These are phyloP conservation scores for Andrographis paniculata DNA, from an alignment of 305 asterid genomes.

Conservation along the genomic window DNA sequence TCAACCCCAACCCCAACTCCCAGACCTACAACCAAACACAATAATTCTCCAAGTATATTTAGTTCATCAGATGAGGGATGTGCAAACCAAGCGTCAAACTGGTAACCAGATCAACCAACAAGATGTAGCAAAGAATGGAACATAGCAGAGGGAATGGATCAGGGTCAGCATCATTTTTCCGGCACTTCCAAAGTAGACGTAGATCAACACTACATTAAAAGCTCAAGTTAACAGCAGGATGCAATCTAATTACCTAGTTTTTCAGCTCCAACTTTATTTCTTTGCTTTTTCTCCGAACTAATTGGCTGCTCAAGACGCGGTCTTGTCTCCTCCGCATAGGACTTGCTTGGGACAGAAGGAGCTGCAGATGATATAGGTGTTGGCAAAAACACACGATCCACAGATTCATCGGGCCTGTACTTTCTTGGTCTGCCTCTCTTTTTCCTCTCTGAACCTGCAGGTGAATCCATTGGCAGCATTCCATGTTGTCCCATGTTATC, in stretches of 20 bases:
- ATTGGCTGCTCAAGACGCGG: constrained; percentile 20
- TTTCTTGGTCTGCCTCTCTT: constrained; percentile 89
- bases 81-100: too few species aligned
- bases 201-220: too few species aligned
- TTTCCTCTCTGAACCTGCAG: constrained; percentile 50
- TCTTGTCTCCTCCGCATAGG: constrained; percentile 27
- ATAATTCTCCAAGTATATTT: too few species aligned
- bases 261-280: constrained; percentile 40
- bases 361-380: constrained; percentile 36
- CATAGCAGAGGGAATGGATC: too few species aligned
- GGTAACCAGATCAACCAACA: too few species aligned
- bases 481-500: constrained; percentile 33
- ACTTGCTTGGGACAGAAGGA: constrained; percentile 34
- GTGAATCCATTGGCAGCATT: constrained; percentile 17
- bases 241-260: constrained; percentile 37
- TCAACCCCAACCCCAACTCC: too few species aligned
- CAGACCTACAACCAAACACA: too few species aligned
- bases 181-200: too few species aligned
- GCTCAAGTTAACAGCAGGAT: not conserved
- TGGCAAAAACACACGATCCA: constrained; percentile 27
- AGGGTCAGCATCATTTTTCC: too few species aligned
- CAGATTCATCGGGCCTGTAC: constrained; percentile 51
- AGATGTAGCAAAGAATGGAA: too few species aligned
- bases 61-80: too few species aligned
- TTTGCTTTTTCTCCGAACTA: constrained; percentile 39